A percentile compares a stretch with the other conserved stretches of the same genome.
Evolutionary conservation across 2,329 filamentous ascomycete genomes (phyloP).

Genomic region (Drechslerella dactyloides): DNA sequence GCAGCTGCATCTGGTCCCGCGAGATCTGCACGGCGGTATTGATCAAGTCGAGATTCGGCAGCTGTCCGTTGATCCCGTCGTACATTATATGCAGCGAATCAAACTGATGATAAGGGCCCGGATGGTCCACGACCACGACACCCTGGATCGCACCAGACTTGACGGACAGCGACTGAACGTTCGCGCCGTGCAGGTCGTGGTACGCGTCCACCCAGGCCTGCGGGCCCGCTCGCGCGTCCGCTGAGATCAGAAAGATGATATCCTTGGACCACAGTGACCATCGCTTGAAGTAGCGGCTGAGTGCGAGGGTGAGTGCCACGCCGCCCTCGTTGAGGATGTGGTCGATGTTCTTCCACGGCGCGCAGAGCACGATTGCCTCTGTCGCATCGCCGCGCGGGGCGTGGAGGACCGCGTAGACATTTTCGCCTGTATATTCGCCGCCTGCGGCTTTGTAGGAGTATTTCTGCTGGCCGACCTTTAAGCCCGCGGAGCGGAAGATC

Average conservation of each 20-base stretch:
- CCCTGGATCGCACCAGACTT: slow-evolving; percentile 94
- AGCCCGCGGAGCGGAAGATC: slow-evolving; percentile 76
- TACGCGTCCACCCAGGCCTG: slow-evolving; percentile 99
- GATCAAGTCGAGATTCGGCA: slow-evolving; percentile 93
- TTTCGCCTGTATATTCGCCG: slow-evolving; percentile 76
- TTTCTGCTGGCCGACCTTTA: slow-evolving; percentile 86
- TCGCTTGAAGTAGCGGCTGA: slow-evolving; percentile 93
- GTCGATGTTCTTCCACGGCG: slow-evolving; percentile 83
- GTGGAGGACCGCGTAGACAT: slow-evolving; percentile 90
- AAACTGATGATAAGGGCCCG: slow-evolving; percentile 76
- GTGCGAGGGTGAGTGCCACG: slow-evolving; percentile 80
- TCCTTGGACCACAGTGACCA: slow-evolving; percentile 99
- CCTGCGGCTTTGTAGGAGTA: slow-evolving; percentile 85
- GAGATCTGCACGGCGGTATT: slow-evolving; percentile 91
- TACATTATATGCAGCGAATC: slow-evolving; percentile 90
- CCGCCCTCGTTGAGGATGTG: slow-evolving; percentile 82
- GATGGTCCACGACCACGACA: slow-evolving; percentile 90
- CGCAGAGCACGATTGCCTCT: slow-evolving; percentile 91
- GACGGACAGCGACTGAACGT: slow-evolving; percentile 77
- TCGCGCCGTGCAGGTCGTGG: slow-evolving; percentile 81
- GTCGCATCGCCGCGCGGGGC: slow-evolving; percentile 94
- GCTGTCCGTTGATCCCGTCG: slow-evolving; percentile 91
- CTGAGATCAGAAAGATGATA: slow-evolving; percentile 87
- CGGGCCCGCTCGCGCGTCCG: slow-evolving; percentile 85
- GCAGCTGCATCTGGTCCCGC: slow-evolving; percentile 88